Evolutionary conservation across 2,329 filamentous ascomycete genomes (phyloP).

Genomic region (Lasiodiplodia sp.): DNA sequence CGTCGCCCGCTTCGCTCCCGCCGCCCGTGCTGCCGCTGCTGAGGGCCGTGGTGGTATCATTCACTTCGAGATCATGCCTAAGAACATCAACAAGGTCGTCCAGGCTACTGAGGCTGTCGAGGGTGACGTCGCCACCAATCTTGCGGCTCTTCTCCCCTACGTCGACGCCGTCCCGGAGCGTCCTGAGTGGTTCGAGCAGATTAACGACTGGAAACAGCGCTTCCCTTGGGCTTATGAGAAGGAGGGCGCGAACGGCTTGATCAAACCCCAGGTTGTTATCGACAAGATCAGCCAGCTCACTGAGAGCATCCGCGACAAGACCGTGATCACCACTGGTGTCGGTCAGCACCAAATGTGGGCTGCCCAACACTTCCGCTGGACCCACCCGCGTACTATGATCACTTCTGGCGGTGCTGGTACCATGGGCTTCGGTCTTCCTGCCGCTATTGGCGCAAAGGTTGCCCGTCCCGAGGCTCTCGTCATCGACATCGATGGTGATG

Average conservation of each 20-base stretch:
- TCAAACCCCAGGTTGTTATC: constrained; percentile 94
- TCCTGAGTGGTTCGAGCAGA: constrained; percentile 87
- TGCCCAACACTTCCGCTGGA: constrained; percentile 96
- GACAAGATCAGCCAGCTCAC: constrained; percentile 88
- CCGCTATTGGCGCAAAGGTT: constrained; percentile 95
- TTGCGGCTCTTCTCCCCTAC: constrained; percentile 76
- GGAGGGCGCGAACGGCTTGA: constrained; percentile 75
- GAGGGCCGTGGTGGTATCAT: constrained; percentile 92
- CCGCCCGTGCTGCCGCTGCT: constrained; percentile 81
- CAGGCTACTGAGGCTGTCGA: constrained; percentile 95
- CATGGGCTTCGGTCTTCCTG: constrained; percentile 95
- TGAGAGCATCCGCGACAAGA: constrained; percentile 78
- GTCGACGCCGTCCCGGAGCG: constrained; percentile 71
- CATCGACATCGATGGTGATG: constrained; percentile 95
- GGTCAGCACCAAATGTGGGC: constrained; percentile 99
- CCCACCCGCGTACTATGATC: constrained; percentile 89
- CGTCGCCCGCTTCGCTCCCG: constrained; percentile 86
- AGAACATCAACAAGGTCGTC: constrained; percentile 99
- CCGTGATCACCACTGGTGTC: constrained; percentile 90
- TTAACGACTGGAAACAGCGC: constrained; percentile 86
- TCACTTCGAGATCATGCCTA: constrained; percentile 98
- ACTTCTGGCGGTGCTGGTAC: constrained; percentile 94
- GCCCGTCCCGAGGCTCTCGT: constrained; percentile 82
- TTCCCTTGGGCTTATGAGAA: constrained; percentile 90
- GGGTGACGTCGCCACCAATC: constrained; percentile 85